Evolutionary conservation across 2,329 filamentous ascomycete species (phyloP), one percentile per base, ranked within the genome.

Genomic region (Didymella glomerata): DNA sequence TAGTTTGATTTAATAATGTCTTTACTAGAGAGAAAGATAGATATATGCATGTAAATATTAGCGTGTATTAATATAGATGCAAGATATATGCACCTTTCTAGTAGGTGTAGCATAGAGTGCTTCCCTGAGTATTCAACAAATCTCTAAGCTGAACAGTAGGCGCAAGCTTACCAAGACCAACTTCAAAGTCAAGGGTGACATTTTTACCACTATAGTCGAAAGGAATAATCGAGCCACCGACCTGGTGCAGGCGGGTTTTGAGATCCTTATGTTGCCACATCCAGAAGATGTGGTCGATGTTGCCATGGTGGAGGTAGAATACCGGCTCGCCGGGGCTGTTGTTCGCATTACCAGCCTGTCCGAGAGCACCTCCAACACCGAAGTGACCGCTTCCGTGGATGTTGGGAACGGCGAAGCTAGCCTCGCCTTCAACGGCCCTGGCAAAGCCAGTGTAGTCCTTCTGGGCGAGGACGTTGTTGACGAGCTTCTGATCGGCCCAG

Each of bases 261-360:
- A 76, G 68, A 42, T 76, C 68, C 46, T 70, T 64, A 14, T 68
- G 63, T 46, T 72, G 68, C 69, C 69, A 70, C 40, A 14, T 9
- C 68, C 72, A 78, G 45, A 72, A 72, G 14, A 78, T 64, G 5
- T 66, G 70, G 57, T 79, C 77, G 2, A 79, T 59, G 48, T 76
- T 76, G 3, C 68, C 66, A 56, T 79, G 74, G 56, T 80, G 77
- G 25, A 79, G 63, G 41, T 70, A 80, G 64, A 76, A 81, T 3
- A 74, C 53, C 20, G 73, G 79, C n/a, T 62, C 60, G 10, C 69
- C 75, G 14, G 76, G 77, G n/a, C 71, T 73, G 20, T 73, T 72
- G 18, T 67, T 66, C n/a, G 73, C 68, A 63, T 76, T 69, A 7
- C 74, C 74, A 34, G 73, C 67, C 40, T 64, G 66, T 1, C 75